A percentile compares a stretch with the other conserved stretches of the same genome.
Conservation (phyloP, 2,329 filamentous ascomycete species). For the Colletotrichum limetticola region DNA sequence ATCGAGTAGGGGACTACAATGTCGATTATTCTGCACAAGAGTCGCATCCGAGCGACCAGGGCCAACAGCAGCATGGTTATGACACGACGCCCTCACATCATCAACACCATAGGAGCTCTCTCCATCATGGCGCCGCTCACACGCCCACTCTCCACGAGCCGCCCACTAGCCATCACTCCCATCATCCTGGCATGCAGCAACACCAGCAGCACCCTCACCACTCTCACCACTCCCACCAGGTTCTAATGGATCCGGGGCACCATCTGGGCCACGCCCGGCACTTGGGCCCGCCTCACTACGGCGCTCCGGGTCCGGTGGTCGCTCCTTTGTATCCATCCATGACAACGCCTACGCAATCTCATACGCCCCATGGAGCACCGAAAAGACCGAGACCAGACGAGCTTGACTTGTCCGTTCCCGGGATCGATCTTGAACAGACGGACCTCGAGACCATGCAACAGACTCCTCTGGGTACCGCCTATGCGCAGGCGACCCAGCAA, state of each 20-base stretch:
- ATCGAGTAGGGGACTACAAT: conserved; percentile 79
- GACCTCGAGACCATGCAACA: conserved; percentile 67
- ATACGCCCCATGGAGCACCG: conserved; percentile 42
- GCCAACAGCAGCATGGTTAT: conserved; percentile 73
- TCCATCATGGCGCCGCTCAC: conserved; percentile 56
- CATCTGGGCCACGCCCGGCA: conserved; percentile 63
- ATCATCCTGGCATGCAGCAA: conserved; percentile 49
- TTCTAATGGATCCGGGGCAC: conserved; percentile 63
- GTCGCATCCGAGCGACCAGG: conserved; percentile 72
- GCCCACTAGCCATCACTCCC: conserved; percentile 52
- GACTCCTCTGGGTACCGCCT: conserved; percentile 61
- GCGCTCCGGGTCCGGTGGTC: conserved; percentile 58
- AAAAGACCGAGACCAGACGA: conserved; percentile 70
- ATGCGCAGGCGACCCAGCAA: conserved; percentile 58
- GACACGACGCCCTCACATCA: conserved; percentile 52
- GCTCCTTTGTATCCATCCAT: conserved; percentile 64
- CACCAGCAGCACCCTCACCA: conserved; percentile 29
- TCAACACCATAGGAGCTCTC: conserved; percentile 56
- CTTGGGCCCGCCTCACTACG: conserved; percentile 65
- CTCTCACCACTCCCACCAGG: conserved; percentile 47
- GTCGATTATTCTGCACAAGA: conserved; percentile 79
- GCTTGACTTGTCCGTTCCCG: conserved; percentile 64
- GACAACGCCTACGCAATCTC: conserved; percentile 51
- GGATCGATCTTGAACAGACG: conserved; percentile 64
- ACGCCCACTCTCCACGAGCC: conserved; percentile 59